These are phyloP conservation scores for Lachnellula suecica DNA, from an alignment of 2,329 filamentous ascomycete genomes.

Conservation along the genomic window DNA sequence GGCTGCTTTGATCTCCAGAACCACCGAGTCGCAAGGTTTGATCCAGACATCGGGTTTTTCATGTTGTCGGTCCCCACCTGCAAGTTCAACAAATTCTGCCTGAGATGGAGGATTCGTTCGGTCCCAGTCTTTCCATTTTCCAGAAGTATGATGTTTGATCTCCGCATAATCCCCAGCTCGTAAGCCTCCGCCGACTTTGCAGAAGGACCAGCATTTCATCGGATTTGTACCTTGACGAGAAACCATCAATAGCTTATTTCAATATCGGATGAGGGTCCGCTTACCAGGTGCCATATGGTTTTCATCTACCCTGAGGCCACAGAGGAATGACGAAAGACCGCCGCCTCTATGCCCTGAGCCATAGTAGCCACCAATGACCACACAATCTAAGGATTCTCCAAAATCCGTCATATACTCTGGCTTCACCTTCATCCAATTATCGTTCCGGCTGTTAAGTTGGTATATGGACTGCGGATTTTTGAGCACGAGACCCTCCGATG, in stretches of 20 bases:
- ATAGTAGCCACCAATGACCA: conserved; percentile 90
- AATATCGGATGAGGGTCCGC: neutral
- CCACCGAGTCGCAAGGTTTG: conserved; percentile 80
- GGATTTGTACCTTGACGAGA: conserved; percentile 46
- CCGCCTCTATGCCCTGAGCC: conserved; percentile 85
- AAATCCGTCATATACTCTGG: conserved; percentile 98
- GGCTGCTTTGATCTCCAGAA: conserved; percentile 86
- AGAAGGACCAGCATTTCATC: conserved; percentile 89
- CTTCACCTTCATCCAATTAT: conserved; percentile 98
- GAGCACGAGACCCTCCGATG: conserved; percentile 85
- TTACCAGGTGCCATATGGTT: conserved; percentile 53
- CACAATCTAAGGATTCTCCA: conserved; percentile 86
- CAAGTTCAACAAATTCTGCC: conserved; percentile 81
- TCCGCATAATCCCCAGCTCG: conserved; percentile 80
- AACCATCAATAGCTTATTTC: neutral
- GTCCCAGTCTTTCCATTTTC: conserved; percentile 91
- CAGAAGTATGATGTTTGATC: conserved; percentile 80
- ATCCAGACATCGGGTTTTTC: conserved; percentile 94
- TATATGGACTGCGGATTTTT: conserved; percentile 93
- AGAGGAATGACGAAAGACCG: conserved; percentile 81
- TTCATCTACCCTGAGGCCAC: conserved; percentile 76
- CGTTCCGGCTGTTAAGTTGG: conserved; percentile 82
- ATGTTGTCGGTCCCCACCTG: conserved; percentile 68
- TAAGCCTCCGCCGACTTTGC: conserved; percentile 96
- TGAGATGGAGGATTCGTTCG: conserved; percentile 69